A percentile compares a stretch with the other conserved stretches of the same genome.
Evolutionary conservation across 2,329 filamentous ascomycete species (phyloP).

Genomic region (Proliferodiscus dingleyae): DNA sequence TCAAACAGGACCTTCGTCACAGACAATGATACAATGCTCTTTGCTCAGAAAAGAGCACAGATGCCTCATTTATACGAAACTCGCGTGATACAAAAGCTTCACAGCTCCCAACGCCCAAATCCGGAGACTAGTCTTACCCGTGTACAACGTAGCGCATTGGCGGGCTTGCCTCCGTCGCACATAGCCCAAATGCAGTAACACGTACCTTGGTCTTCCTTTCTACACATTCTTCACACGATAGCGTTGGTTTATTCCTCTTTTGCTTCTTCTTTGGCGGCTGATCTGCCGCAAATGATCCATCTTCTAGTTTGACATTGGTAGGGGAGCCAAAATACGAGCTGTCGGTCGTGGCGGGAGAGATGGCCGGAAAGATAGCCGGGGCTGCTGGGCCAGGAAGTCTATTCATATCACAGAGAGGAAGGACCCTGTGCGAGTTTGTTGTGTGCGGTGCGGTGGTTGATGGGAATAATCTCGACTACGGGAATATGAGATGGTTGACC

Average conservation of each 20-base stretch:
- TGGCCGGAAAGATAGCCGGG: conserved; percentile 13
- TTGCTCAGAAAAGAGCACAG: too few species aligned
- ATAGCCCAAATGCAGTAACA: conserved; percentile 2
- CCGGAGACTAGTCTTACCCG: too few species aligned
- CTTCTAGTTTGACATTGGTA: conserved; percentile 10
- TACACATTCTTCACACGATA: conserved; percentile 76
- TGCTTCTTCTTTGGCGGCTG: conserved; percentile 56
- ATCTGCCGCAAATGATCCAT: conserved; percentile 2
- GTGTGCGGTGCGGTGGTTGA: conserved; percentile 19
- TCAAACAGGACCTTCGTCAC: too few species aligned
- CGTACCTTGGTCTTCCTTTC: conserved; percentile 74
- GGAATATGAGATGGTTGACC: conserved; percentile 22
- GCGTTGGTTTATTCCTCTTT: conserved; percentile 77
- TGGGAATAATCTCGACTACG: conserved; percentile 27
- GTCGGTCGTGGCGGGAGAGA: conserved; percentile 20
- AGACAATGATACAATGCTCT: too few species aligned
- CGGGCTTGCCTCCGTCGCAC: too few species aligned
- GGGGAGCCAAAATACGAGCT: conserved; percentile 18
- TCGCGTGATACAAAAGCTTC: too few species aligned
- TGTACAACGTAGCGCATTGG: too few species aligned
- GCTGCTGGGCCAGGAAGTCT: conserved; percentile 9
- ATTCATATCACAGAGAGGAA: conserved; percentile 10
- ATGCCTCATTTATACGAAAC: too few species aligned
- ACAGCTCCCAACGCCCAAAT: too few species aligned
- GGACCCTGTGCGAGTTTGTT: neutral